These are phyloP conservation scores for Pichia nakasei DNA, from an alignment of 805 yeast species.

Conservation along the genomic window DNA sequence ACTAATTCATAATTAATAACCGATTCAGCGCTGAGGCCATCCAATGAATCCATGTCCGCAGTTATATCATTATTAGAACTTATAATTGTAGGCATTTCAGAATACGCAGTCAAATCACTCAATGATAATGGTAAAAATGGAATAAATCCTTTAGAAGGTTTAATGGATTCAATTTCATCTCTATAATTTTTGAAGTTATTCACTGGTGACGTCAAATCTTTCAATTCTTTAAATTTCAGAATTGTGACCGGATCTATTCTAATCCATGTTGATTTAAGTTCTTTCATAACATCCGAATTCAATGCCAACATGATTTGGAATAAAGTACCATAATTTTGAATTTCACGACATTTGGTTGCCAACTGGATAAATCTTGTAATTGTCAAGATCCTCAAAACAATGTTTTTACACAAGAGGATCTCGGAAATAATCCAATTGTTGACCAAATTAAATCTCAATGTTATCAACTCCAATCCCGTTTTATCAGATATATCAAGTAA, in stretches of 20 bases:
- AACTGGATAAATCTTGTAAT: slow-evolving; percentile 83
- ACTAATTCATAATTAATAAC: slow-evolving; percentile 36
- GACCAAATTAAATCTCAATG: slow-evolving; percentile 78
- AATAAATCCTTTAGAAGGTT: slow-evolving; percentile 66
- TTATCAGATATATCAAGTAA: slow-evolving; percentile 39
- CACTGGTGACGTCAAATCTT: slow-evolving; percentile 63
- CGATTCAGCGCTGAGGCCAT: slow-evolving; percentile 9
- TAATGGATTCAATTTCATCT: slow-evolving; percentile 44
- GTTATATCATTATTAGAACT: slow-evolving; percentile 13
- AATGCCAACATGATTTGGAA: slow-evolving; percentile 83
- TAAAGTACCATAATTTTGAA: slow-evolving; percentile 80
- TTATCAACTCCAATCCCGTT: slow-evolving; percentile 73
- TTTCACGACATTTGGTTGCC: slow-evolving; percentile 60
- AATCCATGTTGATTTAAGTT: slow-evolving; percentile 65
- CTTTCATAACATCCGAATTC: slow-evolving; percentile 53
- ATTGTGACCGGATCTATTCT: slow-evolving; percentile 64
- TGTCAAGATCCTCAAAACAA: slow-evolving; percentile 53
- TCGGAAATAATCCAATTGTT: slow-evolving; percentile 92
- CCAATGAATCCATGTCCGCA: slow-evolving; percentile 5
- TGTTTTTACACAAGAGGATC: slow-evolving; percentile 57
- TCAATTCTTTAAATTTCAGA: slow-evolving; percentile 56
- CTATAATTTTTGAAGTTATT: slow-evolving; percentile 66
- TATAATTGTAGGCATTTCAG: slow-evolving; percentile 47
- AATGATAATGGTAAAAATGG: slow-evolving; percentile 86
- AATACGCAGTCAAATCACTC: slow-evolving; percentile 72